Base-by-base conservation (phyloP, 1,284 basidiomycete genomes). In the Pisolithus thermaeus region DNA sequence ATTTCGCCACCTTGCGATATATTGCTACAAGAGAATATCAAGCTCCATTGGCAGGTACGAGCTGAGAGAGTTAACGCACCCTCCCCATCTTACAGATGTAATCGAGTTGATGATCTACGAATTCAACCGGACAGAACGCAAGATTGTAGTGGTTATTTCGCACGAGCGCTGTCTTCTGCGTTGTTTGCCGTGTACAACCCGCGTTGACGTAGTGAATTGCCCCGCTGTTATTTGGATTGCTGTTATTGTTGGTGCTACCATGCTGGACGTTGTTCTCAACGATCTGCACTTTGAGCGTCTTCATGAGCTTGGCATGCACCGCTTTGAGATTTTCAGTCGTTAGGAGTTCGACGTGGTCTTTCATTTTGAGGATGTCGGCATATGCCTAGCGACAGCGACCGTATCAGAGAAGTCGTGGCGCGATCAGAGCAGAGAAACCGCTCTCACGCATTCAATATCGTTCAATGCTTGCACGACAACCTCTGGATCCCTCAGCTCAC, bases 1-100 rank as follows among this genome's bases (percentile, higher is more conserved):
- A 50, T 75, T 73, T 32, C 65, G 64, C 69, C 69, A 70, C 30
- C 63, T 56, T 3, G 61, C 61, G 41, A 70, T 68, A 49, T 68
- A 68, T 69, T 70, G 67, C 65, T 70, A 18, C 11, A 28, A 7
- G n/a, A 30, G 16, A 20, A 35, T 16, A 18, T 35, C 30, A 23
- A 23, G 14, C 7, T 12, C 9, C 42, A 27, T 25, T 16, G 25
- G 18, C 11, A 18, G 28, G n/a, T 11, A 25, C 23, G 42, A 28
- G 42, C 42, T 3, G 27, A 7, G 25, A 6, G 11, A 8, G 38
- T 39, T n/a, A 53, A 51, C 70, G 5, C 50, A 70, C 73, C 59
- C 68, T 70, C 2, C 66, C 67, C 66, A 73, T 70, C 52, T 60
- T 66, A 58, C 72, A 74, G 37, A 75, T 75, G 49, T 70, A 70